phyloP scores from a whole-genome alignment of 1,139 yeast species.

The Yamadazyma triangularis region DNA sequence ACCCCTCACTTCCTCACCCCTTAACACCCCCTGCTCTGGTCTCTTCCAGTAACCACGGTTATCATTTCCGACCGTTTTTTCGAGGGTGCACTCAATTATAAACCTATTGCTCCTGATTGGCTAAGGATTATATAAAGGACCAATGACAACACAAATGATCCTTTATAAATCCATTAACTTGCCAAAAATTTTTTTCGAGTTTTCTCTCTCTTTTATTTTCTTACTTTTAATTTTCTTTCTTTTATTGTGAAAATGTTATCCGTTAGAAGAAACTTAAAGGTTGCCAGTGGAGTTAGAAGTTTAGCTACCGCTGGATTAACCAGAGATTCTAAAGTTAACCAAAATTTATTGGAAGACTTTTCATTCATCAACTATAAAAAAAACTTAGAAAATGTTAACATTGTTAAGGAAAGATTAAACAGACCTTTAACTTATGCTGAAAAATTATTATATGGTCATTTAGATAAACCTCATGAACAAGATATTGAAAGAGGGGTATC shows the following conservation, averaged over 20 bases:
- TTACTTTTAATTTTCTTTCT: constrained; percentile 1
- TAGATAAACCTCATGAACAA: constrained; percentile 93
- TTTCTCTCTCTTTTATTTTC: constrained; percentile 1
- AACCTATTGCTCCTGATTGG: not conserved
- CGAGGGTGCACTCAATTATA: not conserved
- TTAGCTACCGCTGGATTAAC: constrained; percentile 74
- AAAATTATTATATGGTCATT: constrained; percentile 92
- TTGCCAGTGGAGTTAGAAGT: constrained; percentile 52
- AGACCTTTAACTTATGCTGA: constrained; percentile 98
- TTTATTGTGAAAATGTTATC: constrained; percentile 27
- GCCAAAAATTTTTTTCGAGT: constrained; percentile 2
- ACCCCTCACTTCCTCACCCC: not conserved
- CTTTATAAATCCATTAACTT: not conserved
- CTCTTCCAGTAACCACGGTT: constrained; percentile 1
- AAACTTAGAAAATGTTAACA: constrained; percentile 76
- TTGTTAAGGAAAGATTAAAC: constrained; percentile 80
- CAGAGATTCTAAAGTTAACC: constrained; percentile 88
- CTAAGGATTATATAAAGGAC: not conserved
- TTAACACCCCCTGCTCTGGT: not conserved
- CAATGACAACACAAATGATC: not conserved
- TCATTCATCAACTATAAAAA: constrained; percentile 78
- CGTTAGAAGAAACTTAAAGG: constrained; percentile 29
- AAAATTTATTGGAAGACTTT: constrained; percentile 84
- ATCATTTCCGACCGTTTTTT: constrained; percentile 3
- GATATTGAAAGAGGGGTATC: constrained; percentile 95